phyloP scores from a whole-genome alignment of 2,329 filamentous ascomycete species.

The Alternaria dauci region DNA sequence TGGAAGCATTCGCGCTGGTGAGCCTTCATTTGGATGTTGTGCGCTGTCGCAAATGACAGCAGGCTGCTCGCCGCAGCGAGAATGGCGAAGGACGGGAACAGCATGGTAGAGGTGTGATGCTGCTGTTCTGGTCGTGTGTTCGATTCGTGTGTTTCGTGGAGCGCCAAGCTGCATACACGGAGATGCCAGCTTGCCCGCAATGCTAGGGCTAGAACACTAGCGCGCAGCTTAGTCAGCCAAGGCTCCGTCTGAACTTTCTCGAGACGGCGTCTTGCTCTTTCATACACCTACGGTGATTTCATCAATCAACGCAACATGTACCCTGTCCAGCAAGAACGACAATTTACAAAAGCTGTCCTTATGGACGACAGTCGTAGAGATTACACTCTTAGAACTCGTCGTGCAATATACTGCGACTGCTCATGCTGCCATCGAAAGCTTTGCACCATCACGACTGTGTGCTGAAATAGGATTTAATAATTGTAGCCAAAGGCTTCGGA shows the following conservation, averaged over 20 bases:
- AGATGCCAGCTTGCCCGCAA: slow-evolving; percentile 47
- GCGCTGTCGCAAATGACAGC: slow-evolving; percentile 73
- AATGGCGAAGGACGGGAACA: slow-evolving; percentile 48
- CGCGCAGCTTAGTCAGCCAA: slow-evolving; percentile 7
- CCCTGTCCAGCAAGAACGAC: neutral
- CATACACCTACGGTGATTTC: neutral
- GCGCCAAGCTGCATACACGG: slow-evolving; percentile 28
- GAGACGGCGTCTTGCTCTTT: neutral
- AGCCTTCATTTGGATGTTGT: slow-evolving; percentile 95
- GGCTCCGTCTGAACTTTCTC: neutral
- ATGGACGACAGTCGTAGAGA: neutral
- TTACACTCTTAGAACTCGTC: neutral
- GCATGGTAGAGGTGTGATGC: slow-evolving; percentile 38
- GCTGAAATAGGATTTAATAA: neutral
- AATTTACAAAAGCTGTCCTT: fast-evolving
- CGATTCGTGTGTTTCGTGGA: slow-evolving; percentile 12
- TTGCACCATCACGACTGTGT: neutral
- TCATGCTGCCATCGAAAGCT: neutral
- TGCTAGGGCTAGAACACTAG: slow-evolving; percentile 22
- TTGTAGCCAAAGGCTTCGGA: neutral
- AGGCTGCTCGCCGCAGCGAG: slow-evolving; percentile 62
- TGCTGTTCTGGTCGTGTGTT: slow-evolving; percentile 21
- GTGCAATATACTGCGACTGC: neutral
- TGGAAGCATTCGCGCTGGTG: slow-evolving; percentile 98
- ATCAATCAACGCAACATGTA: neutral